These are phyloP conservation scores for Xylaria nigripes DNA, from an alignment of 495 filamentous ascomycete species.

Conservation along the genomic window DNA sequence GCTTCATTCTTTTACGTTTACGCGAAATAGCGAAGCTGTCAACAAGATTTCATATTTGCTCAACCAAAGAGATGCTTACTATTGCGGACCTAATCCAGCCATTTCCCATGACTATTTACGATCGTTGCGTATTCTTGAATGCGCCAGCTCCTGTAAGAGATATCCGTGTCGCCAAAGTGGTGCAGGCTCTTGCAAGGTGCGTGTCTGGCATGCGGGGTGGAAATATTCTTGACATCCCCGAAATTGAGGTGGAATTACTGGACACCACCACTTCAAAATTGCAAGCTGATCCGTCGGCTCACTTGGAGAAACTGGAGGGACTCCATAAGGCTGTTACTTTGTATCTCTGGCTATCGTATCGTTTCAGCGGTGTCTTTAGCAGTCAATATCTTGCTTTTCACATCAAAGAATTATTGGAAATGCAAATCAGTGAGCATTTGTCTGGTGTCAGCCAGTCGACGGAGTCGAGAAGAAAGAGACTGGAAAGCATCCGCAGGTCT, in stretches of 20 bases:
- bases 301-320: constrained; percentile 58
- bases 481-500: constrained; percentile 14
- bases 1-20: constrained; percentile 65
- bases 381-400: constrained; percentile 70
- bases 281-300: constrained; percentile 35
- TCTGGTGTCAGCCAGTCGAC: constrained; percentile 25
- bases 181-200: constrained; percentile 55
- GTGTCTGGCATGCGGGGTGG: constrained; percentile 58
- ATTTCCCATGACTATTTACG: constrained; percentile 54
- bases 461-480: constrained; percentile 8
- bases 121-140: constrained; percentile 67
- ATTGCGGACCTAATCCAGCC: constrained; percentile 64
- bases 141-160: constrained; percentile 50
- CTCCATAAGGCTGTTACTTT: constrained; percentile 76
- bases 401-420: constrained; percentile 71
- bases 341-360: constrained; percentile 79
- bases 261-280: constrained; percentile 36
- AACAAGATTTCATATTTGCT: constrained; percentile 65
- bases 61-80: constrained; percentile 45
- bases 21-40: constrained; percentile 54
- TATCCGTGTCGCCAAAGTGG: constrained; percentile 26
- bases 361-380: constrained; percentile 68
- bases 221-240: constrained; percentile 54
- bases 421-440: constrained; percentile 62
- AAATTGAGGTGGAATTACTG: constrained; percentile 60